Evolutionary conservation across 169 alveolate species (phyloP), one percentile per base, ranked within the genome.

Genomic region (Plasmodium reichenowi): DNA sequence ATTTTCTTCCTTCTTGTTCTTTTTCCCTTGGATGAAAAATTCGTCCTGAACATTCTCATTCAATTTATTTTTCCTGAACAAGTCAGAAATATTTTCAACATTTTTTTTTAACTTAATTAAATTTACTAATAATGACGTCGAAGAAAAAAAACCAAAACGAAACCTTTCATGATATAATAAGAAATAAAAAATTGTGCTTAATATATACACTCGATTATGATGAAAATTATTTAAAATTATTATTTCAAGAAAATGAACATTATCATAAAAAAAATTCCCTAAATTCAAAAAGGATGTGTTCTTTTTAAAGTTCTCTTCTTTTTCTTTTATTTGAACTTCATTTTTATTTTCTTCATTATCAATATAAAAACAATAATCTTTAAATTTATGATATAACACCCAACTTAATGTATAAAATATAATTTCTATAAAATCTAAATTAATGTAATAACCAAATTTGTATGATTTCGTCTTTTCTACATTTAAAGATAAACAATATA

Each of bases 391-490:
- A 8, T 59, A 71, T 32, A 86, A 62, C 20, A 86, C 62, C 92
- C 92, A 86, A 67, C 38, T 50, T 43, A 86, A 45, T 13, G 88
- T 86, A 72, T 58, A 86, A 72, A 86, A 86, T 52, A 86, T 17
- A 43, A 64, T 70, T 62, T 86, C 92, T 24, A 86, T 48, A 70
- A 38, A 83, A 15, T 73, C 29, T 20, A 68, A 64, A 68, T 83
- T 43, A 60, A 70, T 17, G 17, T 70, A 45, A 20, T 24, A 48
- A 12, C 12, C 17, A 17, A 48, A 26, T 32, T 70, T 70, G 26
- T 62, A 58, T 56, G 52, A 58, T 7, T 70, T 70, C n/a, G 38
- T 48, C 24, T 71, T 71, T 26, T 58, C 74, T 3, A 56, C 45
- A 63, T 83, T 85, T 1, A 5, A 5, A 3, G 73, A 58, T 24